These are phyloP conservation scores for Lipomyces yamanashiensis DNA, from an alignment of 805 yeast genomes.

Conservation along the genomic window DNA sequence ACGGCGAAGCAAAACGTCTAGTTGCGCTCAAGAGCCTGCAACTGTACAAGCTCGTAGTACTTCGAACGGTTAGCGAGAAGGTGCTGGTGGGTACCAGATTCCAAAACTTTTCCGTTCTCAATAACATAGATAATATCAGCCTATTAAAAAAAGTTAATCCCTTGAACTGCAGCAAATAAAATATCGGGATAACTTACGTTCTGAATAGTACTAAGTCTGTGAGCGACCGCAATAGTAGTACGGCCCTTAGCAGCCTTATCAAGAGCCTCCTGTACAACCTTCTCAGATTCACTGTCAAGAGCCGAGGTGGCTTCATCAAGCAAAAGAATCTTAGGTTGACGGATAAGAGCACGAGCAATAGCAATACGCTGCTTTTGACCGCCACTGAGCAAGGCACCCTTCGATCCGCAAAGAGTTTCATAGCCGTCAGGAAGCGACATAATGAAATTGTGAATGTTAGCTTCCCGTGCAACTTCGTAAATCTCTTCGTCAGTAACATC, in stretches of 20 bases:
- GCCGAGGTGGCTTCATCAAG: conserved; percentile 65
- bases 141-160: not conserved
- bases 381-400: conserved; percentile 63
- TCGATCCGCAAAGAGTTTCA: conserved; percentile 54
- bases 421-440: conserved; percentile 57
- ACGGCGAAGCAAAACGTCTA: conserved; percentile 32
- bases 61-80: conserved; percentile 47
- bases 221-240: conserved; percentile 77
- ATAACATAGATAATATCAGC: conserved; percentile 60
- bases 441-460: conserved; percentile 59
- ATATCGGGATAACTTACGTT: conserved; percentile 37
- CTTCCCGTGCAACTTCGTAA: conserved; percentile 52
- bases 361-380: conserved; percentile 71
- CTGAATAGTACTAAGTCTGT: conserved; percentile 65
- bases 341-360: conserved; percentile 64
- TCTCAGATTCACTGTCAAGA: conserved; percentile 63
- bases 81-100: conserved; percentile 54
- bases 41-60: conserved; percentile 49
- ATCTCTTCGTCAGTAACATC: conserved; percentile 49
- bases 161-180: not conserved
- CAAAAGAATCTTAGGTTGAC: conserved; percentile 60
- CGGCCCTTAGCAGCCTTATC: conserved; percentile 62
- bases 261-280: conserved; percentile 66
- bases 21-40: conserved; percentile 53
- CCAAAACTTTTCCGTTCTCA: conserved; percentile 59